A percentile compares a stretch with the other conserved stretches of the same genome.
These are phyloP conservation scores for Nemania diffusa DNA, from an alignment of 2,329 filamentous ascomycete genomes.

Conservation along the genomic window DNA sequence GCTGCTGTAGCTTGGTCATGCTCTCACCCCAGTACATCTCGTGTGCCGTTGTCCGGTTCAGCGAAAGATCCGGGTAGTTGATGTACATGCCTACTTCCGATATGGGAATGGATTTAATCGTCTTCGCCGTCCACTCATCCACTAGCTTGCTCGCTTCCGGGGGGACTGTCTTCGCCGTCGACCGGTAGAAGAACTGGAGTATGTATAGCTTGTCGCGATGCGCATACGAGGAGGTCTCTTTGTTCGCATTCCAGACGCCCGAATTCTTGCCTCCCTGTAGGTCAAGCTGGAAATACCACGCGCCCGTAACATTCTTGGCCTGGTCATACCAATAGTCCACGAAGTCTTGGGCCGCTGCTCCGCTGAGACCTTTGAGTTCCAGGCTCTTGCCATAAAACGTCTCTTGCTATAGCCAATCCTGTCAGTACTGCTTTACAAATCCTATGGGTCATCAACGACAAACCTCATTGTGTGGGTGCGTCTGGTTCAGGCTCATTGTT, in stretches of 20 bases:
- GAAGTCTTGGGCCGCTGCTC: slow-evolving; percentile 51
- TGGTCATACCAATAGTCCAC: slow-evolving; percentile 54
- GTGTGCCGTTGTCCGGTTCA: slow-evolving; percentile 59
- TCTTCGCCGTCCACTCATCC: slow-evolving; percentile 45
- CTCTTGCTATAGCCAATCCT: slow-evolving; percentile 50
- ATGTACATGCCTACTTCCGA: slow-evolving; percentile 55
- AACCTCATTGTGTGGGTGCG: slow-evolving; percentile 46
- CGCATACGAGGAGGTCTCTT: slow-evolving; percentile 52
- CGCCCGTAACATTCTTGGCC: slow-evolving; percentile 49
- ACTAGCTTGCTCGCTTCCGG: slow-evolving; percentile 42
- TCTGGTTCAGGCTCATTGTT: slow-evolving; percentile 47
- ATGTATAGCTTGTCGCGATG: slow-evolving; percentile 61
- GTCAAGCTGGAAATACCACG: slow-evolving; percentile 58
- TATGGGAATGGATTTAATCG: slow-evolving; percentile 36
- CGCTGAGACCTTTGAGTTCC: slow-evolving; percentile 52
- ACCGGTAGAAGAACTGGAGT: slow-evolving; percentile 59
- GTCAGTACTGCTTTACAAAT: slow-evolving; percentile 25
- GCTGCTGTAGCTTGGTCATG: slow-evolving; percentile 50
- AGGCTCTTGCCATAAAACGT: slow-evolving; percentile 57
- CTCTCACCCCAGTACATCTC: slow-evolving; percentile 60
- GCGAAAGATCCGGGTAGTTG: slow-evolving; percentile 63
- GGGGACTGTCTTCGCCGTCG: slow-evolving; percentile 46
- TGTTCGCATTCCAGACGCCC: slow-evolving; percentile 48
- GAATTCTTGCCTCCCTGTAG: slow-evolving; percentile 56
- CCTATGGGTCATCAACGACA: slow-evolving; percentile 27